Evolutionary conservation across 768 basidiomycete species (phyloP).

Genomic region (Xerocomellus chrysenteron): DNA sequence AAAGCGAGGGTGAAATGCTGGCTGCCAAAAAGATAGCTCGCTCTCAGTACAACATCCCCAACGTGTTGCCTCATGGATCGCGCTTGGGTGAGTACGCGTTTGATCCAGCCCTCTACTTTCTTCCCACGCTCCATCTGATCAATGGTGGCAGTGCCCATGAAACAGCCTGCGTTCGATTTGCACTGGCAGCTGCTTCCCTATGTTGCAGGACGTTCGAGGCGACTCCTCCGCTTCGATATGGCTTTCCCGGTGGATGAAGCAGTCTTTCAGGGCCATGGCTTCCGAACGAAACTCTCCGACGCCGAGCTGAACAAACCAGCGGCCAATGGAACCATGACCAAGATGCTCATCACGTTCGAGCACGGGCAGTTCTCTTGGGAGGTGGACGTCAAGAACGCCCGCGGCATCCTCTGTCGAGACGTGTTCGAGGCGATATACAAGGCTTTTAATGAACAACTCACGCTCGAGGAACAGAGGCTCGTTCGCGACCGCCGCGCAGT

Average conservation of each 20-base stretch:
- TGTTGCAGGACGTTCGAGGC: constrained; percentile 32
- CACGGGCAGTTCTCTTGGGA: constrained; percentile 37
- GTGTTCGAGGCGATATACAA: constrained; percentile 59
- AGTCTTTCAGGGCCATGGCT: constrained; percentile 23
- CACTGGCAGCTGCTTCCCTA: constrained; percentile 52
- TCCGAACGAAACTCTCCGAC: constrained; percentile 31
- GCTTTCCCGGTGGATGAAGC: constrained; percentile 42
- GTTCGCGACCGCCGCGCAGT: constrained; percentile 32
- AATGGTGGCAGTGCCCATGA: constrained; percentile 34
- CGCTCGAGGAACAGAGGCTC: constrained; percentile 42
- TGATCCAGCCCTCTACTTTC: neutral
- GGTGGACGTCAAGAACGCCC: constrained; percentile 42
- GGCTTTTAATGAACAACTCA: constrained; percentile 45
- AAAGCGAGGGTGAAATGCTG: constrained; percentile 30
- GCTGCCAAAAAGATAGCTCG: constrained; percentile 22
- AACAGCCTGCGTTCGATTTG: constrained; percentile 40
- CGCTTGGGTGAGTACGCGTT: constrained; percentile 25
- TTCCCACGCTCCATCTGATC: constrained; percentile 26
- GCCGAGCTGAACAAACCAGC: constrained; percentile 44
- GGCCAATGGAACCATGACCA: constrained; percentile 42
- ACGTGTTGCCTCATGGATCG: constrained; percentile 22
- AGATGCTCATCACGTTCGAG: constrained; percentile 50
- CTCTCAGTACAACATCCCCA: constrained; percentile 23
- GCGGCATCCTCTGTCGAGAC: constrained; percentile 53
- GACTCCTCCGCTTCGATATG: constrained; percentile 49